These are phyloP conservation scores for Striga asiatica DNA, from an alignment of 257 asterid species.

Conservation along the genomic window DNA sequence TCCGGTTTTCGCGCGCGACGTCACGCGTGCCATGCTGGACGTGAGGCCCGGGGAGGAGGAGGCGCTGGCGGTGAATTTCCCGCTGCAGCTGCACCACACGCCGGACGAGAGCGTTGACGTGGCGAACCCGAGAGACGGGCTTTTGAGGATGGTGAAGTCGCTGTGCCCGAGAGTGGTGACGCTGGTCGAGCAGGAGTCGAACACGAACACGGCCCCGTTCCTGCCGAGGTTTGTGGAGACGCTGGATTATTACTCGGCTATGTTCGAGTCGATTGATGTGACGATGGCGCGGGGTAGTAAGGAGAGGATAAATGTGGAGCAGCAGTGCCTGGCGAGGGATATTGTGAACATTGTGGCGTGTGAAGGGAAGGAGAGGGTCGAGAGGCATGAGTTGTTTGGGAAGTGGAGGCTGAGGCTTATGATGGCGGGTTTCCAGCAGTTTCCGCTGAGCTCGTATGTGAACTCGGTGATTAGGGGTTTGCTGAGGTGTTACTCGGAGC, in stretches of 20 bases:
- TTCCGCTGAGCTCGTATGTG: constrained; percentile 60
- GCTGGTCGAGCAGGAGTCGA: constrained; percentile 84
- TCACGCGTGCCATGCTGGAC: constrained; percentile 56
- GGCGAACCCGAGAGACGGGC: constrained; percentile 75
- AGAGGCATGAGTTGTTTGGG: constrained; percentile 81
- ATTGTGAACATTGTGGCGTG: constrained; percentile 89
- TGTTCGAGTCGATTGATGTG: constrained; percentile 80
- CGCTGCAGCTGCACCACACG: constrained; percentile 84
- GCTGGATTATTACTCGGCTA: constrained; percentile 65
- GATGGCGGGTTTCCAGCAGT: constrained; percentile 80
- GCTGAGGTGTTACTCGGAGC: constrained; percentile 63
- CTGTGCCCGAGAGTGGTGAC: constrained; percentile 70
- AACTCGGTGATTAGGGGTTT: constrained; percentile 65
- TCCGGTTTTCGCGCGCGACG: constrained; percentile 63
- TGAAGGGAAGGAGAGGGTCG: constrained; percentile 83
- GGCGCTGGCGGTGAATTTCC: constrained; percentile 76
- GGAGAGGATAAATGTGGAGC: constrained; percentile 85
- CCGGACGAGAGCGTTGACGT: constrained; percentile 90
- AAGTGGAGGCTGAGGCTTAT: constrained; percentile 73
- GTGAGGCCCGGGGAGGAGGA: constrained; percentile 80
- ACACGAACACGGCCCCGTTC: constrained; percentile 79
- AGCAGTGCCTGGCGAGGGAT: constrained; percentile 82
- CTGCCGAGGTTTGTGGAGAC: constrained; percentile 59
- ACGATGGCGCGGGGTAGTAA: constrained; percentile 59
- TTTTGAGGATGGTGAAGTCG: constrained; percentile 64